Conservation (phyloP, 2,329 filamentous ascomycete genomes). For the Penicillium psychrosexuale region DNA sequence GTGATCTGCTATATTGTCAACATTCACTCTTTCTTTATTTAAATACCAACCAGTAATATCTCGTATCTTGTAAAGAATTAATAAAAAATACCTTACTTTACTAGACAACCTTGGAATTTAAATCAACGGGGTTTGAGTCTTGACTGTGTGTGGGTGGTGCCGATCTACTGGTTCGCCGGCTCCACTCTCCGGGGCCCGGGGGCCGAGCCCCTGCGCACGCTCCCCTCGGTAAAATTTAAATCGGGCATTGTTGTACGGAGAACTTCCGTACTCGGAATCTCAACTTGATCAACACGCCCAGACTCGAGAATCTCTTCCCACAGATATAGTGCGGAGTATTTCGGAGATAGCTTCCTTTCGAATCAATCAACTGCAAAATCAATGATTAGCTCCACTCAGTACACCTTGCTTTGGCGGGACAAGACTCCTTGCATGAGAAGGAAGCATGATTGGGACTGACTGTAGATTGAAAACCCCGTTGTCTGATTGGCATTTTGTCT, state of each 20-base stretch:
- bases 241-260: not conserved
- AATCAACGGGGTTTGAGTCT: not conserved
- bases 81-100: too few relatives aligned
- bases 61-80: too few relatives aligned
- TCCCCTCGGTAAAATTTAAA: too few relatives aligned
- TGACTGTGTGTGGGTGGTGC: too few relatives aligned
- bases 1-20: not conserved
- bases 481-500: conserved; percentile 1
- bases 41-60: not conserved
- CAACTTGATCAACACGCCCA: not conserved
- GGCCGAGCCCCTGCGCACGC: too few relatives aligned
- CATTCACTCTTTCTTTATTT: not conserved
- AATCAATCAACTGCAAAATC: not conserved
- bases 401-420: not conserved
- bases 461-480: not conserved
- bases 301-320: too few relatives aligned
- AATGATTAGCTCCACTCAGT: not conserved
- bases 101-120: not conserved
- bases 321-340: too few relatives aligned
- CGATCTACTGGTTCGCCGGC: not conserved
- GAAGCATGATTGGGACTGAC: not conserved
- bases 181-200: not conserved
- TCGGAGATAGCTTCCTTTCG: not conserved
- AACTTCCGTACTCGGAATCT: not conserved
- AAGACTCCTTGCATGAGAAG: not conserved